Evolutionary conservation across 108 stramenopile genomes (phyloP), one percentile per base, ranked within the genome.

Genomic region (Stephanodiscus triporus): DNA sequence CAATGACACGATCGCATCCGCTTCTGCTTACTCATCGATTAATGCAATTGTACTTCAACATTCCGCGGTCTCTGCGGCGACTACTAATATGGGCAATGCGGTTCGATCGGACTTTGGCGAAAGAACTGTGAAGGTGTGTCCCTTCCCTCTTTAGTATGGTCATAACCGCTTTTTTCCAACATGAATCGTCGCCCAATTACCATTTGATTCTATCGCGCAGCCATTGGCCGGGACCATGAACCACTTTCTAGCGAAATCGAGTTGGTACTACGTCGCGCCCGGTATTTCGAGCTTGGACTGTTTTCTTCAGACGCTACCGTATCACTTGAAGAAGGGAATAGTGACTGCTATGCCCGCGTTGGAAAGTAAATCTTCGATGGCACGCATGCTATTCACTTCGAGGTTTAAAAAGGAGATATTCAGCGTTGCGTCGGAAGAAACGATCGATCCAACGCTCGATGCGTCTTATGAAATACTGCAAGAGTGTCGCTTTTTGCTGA

Each of bases 231-330:
- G 45, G n/a, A 51, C 61, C 27, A 63, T 80, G 0, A 65, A 67
- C 26, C 68, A 58, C 19, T 10, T 51, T 47, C 56, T 74, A 34
- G 42, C 14, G n/a, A 70, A 55, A 47, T 50, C 61, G 53, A 66
- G 48, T 29, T 80, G 79, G 79, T 80, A 72, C 45, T 70, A 70
- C 54, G 34, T 69, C 38, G 47, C 73, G 20, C 73, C 79, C 13
- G 45, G 34, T 43, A 43, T 74, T 19, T 68, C 68, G 0, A 40
- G 56, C 17, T 57, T 70, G 24, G 63, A 73, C 56, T 47, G 53
- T 20, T 63, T 80, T 24, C 47, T 65, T 38, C 59, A 20, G 47
- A 37, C 63, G 24, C 73, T 74, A 65, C 79, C 79, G 9, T 54
- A 68, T 23, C 48, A 73, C 29, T 38, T 54, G 10, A 24, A 38